These are phyloP conservation scores for Backusella australiensis DNA, from an alignment of 192 early-diverging fungal genomes.

Conservation along the genomic window DNA sequence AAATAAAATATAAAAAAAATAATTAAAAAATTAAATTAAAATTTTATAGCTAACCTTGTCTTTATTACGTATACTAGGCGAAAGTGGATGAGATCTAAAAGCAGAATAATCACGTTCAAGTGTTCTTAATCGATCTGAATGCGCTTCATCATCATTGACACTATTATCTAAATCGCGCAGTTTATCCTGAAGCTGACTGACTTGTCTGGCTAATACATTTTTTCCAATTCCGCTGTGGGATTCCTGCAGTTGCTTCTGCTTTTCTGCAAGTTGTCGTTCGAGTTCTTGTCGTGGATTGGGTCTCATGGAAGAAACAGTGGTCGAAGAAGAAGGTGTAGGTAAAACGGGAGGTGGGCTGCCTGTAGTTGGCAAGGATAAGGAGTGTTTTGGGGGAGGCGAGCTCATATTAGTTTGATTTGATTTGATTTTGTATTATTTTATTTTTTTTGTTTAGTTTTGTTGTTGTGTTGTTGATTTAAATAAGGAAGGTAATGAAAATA, in stretches of 20 bases:
- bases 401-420: constrained; percentile 2
- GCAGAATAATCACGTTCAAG: constrained; percentile 29
- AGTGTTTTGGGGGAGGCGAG: constrained; percentile 30
- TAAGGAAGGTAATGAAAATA: background rate
- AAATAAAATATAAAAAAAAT: constrained; percentile 3
- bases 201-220: constrained; percentile 28
- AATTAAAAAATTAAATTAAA: constrained; percentile 3
- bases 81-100: constrained; percentile 27
- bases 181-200: constrained; percentile 18
- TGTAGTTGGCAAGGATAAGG: constrained; percentile 24
- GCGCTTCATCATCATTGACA: background rate
- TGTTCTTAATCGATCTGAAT: constrained; percentile 28
- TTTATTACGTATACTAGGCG: constrained; percentile 22
- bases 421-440: background rate
- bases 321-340: constrained; percentile 28
- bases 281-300: constrained; percentile 17
- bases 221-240: constrained; percentile 23
- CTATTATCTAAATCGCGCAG: constrained; percentile 18
- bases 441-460: background rate
- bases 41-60: constrained; percentile 16
- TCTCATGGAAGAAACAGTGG: background rate
- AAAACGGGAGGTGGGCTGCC: constrained; percentile 13
- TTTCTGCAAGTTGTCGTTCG: constrained; percentile 25
- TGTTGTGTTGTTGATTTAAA: background rate
- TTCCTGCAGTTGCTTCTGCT: constrained; percentile 22